Percentiles rank a stretch among this genome's conserved stretches.
Conservation (phyloP, 495 filamentous ascomycete species). For the Coniosporium apollinis region DNA sequence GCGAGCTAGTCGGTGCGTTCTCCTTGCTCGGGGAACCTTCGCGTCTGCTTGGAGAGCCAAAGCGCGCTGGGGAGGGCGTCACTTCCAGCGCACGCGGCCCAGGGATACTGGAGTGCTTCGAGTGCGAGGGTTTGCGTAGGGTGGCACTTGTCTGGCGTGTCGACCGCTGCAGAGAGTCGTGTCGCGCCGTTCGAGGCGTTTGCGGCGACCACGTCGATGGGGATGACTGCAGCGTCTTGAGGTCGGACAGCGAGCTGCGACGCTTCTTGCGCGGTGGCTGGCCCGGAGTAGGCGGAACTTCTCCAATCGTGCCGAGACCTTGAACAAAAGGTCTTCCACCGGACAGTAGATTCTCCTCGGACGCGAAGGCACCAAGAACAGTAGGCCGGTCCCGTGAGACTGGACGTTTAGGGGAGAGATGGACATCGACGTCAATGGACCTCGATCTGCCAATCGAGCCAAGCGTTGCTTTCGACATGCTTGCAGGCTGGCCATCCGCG, state of each 20-base stretch:
- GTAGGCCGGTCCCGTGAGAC: constrained; percentile 29
- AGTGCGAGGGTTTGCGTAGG: no score
- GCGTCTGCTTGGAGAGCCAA: no score
- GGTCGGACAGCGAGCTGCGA: constrained; percentile 80
- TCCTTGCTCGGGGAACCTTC: no score
- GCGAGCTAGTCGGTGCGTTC: no score
- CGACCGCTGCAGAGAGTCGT: not conserved
- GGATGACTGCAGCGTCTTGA: constrained; percentile 36
- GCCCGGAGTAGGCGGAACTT: constrained; percentile 18
- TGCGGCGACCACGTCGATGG: constrained; percentile 17
- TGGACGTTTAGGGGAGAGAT: constrained; percentile 27
- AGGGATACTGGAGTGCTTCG: no score
- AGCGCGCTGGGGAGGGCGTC: no score
- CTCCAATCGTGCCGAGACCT: constrained; percentile 27
- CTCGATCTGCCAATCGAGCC: constrained; percentile 54
- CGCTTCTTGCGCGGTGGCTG: constrained; percentile 55
- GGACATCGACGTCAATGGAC: constrained; percentile 58
- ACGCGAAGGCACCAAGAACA: constrained; percentile 41
- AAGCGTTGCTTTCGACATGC: constrained; percentile 46
- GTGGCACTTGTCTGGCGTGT: no score
- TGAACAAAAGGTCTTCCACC: constrained; percentile 32
- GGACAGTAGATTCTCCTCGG: constrained; percentile 19
- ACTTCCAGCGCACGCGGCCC: no score
- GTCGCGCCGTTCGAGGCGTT: not conserved
- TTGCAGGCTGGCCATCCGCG: constrained; percentile 33